phyloP scores from a whole-genome alignment of 805 yeast genomes.

The Yarrowia sp. region DNA sequence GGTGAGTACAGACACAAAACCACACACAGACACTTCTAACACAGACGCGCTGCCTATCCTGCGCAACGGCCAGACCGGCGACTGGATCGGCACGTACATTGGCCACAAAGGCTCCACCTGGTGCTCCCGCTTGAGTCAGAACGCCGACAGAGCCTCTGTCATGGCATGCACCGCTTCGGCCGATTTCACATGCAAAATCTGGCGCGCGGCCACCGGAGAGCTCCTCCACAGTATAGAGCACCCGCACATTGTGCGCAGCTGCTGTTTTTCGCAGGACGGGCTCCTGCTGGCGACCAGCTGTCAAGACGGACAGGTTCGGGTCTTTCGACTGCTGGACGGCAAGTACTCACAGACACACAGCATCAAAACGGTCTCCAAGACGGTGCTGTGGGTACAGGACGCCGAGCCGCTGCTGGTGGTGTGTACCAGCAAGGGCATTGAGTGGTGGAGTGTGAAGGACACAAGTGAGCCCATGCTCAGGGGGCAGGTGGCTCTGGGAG shows the following conservation, averaged over 20 bases:
- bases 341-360: neutral
- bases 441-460: conserved; percentile 37
- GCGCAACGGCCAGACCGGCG: conserved; percentile 40
- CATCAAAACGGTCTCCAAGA: conserved; percentile 21
- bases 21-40: neutral
- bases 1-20: conserved; percentile 32
- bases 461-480: conserved; percentile 4
- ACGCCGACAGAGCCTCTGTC: conserved; percentile 31
- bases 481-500: conserved; percentile 19
- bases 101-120: conserved; percentile 42
- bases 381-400: conserved; percentile 22
- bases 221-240: conserved; percentile 30
- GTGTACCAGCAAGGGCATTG: conserved; percentile 32
- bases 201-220: conserved; percentile 33
- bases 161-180: conserved; percentile 39
- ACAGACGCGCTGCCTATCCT: conserved; percentile 40
- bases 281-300: conserved; percentile 7
- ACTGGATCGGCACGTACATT: conserved; percentile 41
- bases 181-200: conserved; percentile 37
- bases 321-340: conserved; percentile 1
- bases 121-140: conserved; percentile 34
- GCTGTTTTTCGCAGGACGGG: conserved; percentile 29
- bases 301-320: conserved; percentile 15
- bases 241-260: conserved; percentile 33
- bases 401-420: conserved; percentile 31